Base-by-base conservation (phyloP, 176 grass and related monocot genomes). In the Zoysia pacifica region DNA sequence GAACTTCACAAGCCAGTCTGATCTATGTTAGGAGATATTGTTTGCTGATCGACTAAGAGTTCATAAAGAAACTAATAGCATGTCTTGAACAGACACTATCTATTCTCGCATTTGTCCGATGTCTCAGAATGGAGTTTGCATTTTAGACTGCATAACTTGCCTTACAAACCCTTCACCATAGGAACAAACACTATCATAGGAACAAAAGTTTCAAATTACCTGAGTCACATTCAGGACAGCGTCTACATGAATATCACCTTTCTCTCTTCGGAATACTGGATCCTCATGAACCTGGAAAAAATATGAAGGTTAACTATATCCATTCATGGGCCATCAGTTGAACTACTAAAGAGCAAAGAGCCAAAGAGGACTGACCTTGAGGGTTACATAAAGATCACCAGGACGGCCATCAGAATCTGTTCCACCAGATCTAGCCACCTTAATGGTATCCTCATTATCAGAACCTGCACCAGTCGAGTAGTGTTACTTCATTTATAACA, bases 241-340 rank as follows among this genome's bases (percentile, higher is more conserved):
- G 88, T 99, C 88, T 41, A 99, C 92, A 82, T 95, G 96, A 73
- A 99, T 94, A 89, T 98, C 84, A 76, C 88, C 84, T 82, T 86
- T 98, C 8, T 98, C 92, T 89, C 96, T 93, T 54, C 90, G 86
- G 62, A 98, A 98, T 61, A 98, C 90, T 40, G 90, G 96, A 73
- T 98, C 92, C 51, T 87, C 92, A 76, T 60, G 86, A 70, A 98
- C 96, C 96, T 98, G 88, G 42, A 79, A 28, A 28, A 75, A 60
- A 79, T 46, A 44, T 58, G 0, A 84, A 77, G 56, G 59, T 35
- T 10, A 72, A 60, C 4, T 20, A 76, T 72, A 43, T 81, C 72
- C 6, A 42, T 41, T 75, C 13, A 43, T 46, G 55, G 2, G 48
- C 7, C 16, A 42, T 48, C 28, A 48, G 9, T 15, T 35, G 56